Conservation (phyloP, 2,329 filamentous ascomycete species). For the Byssothecium circinans region DNA sequence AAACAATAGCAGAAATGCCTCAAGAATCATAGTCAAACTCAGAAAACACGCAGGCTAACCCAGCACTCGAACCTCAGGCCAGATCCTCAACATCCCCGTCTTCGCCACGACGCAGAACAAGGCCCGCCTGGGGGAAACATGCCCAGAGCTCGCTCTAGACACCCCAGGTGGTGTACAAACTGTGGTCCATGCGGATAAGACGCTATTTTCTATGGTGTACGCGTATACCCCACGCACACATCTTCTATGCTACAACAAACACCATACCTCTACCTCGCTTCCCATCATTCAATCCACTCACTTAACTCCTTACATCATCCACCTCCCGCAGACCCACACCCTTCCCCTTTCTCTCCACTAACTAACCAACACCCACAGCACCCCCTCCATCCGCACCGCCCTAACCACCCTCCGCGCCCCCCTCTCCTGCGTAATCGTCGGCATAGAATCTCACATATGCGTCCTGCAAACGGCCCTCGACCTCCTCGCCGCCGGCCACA, state of each 20-base stretch:
- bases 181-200: slow-evolving; percentile 74
- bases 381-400: slow-evolving; percentile 63
- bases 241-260: too few relatives aligned
- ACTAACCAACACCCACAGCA: slow-evolving; percentile 33
- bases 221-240: background rate
- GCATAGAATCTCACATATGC: slow-evolving; percentile 93
- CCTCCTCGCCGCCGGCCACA: slow-evolving; percentile 71
- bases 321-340: too few relatives aligned
- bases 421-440: slow-evolving; percentile 69
- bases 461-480: slow-evolving; percentile 86
- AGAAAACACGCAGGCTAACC: background rate
- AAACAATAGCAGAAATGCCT: too few relatives aligned
- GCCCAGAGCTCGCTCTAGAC: slow-evolving; percentile 66
- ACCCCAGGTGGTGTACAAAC: slow-evolving; percentile 54
- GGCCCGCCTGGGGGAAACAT: slow-evolving; percentile 76
- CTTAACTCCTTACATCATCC: too few relatives aligned
- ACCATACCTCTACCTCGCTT: too few relatives aligned
- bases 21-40: slow-evolving; percentile 2
- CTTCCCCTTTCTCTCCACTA: background rate
- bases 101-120: slow-evolving; percentile 85
- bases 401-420: slow-evolving; percentile 40
- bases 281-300: too few relatives aligned
- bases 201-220: slow-evolving; percentile 79
- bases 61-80: slow-evolving; percentile 30
- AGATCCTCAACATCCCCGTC: slow-evolving; percentile 72